phyloP scores from a whole-genome alignment of 169 alveolate species.

The Eimeria sp. region DNA sequence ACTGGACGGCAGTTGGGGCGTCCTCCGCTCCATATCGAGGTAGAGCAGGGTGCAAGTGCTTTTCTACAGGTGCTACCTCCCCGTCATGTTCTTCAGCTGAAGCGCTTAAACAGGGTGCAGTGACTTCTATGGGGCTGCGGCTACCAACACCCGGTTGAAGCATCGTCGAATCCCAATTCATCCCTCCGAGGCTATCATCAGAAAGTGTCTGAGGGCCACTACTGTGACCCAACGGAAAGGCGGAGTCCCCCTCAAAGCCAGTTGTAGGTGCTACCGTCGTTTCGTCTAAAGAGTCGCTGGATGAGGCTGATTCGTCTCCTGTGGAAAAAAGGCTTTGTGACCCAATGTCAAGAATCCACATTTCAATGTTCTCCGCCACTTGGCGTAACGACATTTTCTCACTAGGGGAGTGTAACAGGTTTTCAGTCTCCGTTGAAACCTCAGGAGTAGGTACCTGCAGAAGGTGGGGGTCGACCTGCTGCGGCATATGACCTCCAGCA shows the following conservation, averaged over 20 bases:
- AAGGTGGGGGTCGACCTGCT: background rate
- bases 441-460: slow-evolving; percentile 21
- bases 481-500: background rate
- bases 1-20: background rate
- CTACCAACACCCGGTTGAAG: background rate
- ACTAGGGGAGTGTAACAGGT: background rate
- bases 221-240: background rate
- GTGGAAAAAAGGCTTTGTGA: background rate
- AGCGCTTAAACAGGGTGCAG: background rate
- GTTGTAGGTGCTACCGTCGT: background rate
- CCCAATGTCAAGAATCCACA: slow-evolving; percentile 51
- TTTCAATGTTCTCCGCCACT: slow-evolving; percentile 57
- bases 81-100: background rate
- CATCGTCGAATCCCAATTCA: background rate
- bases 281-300: slow-evolving; percentile 43
- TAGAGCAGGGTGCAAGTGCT: background rate
- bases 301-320: slow-evolving; percentile 15
- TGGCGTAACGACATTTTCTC: slow-evolving; percentile 19
- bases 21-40: background rate
- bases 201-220: background rate
- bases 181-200: background rate
- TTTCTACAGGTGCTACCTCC: background rate
- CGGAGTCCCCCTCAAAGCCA: background rate
- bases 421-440: slow-evolving; percentile 8
- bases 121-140: background rate